Conservation (phyloP, 441 rosid species). For the Daphne laureola region DNA sequence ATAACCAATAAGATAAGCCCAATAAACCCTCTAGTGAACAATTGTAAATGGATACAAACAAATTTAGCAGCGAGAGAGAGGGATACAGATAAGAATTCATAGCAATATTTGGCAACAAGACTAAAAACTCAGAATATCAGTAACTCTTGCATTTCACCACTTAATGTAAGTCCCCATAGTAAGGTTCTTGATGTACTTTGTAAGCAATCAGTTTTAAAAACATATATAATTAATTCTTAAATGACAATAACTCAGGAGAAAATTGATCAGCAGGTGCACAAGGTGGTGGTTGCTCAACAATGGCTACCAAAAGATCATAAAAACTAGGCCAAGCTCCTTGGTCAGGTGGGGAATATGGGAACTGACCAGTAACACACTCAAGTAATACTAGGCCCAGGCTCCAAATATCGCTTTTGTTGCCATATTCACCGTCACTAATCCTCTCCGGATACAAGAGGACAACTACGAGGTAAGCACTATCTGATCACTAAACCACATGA, state of each 20-base stretch:
- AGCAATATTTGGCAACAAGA: no score
- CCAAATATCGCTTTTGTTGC: slow-evolving; percentile 90
- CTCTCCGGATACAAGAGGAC: slow-evolving; percentile 74
- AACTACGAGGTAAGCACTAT: neutral
- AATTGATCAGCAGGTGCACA: slow-evolving; percentile 54
- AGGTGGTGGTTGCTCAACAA: slow-evolving; percentile 81
- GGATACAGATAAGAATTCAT: no score
- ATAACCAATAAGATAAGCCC: neutral
- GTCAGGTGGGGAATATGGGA: slow-evolving; percentile 71
- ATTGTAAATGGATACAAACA: no score
- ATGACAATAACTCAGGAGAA: slow-evolving; percentile 36
- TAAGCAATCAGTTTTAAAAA: no score
- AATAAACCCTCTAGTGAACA: no score
- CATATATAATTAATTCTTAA: no score
- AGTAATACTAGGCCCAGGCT: slow-evolving; percentile 85
- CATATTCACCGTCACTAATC: slow-evolving; percentile 45
- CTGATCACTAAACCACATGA: neutral
- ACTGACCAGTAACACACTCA: slow-evolving; percentile 82
- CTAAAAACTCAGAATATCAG: no score
- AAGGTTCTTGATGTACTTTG: no score
- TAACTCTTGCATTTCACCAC: no score
- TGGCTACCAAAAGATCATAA: slow-evolving; percentile 81
- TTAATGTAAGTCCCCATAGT: no score
- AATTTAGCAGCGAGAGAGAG: no score
- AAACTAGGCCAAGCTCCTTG: slow-evolving; percentile 66